Conservation (phyloP, 2,329 filamentous ascomycete genomes). For the Aspergillus pseudonomiae region DNA sequence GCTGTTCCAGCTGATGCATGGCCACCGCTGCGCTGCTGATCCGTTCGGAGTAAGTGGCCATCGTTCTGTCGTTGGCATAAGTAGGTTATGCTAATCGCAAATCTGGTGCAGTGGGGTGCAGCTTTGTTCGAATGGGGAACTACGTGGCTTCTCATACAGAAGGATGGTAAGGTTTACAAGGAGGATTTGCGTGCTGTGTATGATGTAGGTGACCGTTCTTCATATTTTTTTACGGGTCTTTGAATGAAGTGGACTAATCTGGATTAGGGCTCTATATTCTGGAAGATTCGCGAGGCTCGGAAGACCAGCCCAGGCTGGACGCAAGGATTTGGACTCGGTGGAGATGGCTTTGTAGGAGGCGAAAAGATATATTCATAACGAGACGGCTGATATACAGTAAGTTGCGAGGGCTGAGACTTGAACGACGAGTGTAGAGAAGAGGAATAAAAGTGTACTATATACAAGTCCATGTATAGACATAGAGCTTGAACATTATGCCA, state of each 20-base stretch:
- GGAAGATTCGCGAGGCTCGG: neutral
- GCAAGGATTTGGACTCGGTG: neutral
- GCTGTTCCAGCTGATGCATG: neutral
- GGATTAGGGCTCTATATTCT: neutral
- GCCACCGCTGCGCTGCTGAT: neutral
- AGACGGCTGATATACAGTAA: no score
- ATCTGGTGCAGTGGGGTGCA: slow-evolving; percentile 39
- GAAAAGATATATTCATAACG: neutral
- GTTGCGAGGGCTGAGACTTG: no score
- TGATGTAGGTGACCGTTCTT: slow-evolving; percentile 39
- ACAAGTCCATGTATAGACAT: no score
- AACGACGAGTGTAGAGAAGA: no score
- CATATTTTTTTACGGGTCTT: neutral
- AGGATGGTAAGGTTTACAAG: slow-evolving; percentile 32
- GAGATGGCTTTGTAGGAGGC: neutral
- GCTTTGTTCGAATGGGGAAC: slow-evolving; percentile 48
- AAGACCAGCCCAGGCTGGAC: neutral
- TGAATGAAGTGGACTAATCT: neutral
- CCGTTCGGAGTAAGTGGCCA: neutral
- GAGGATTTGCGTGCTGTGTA: slow-evolving; percentile 32
- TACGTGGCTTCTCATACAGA: slow-evolving; percentile 35
- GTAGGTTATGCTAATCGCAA: neutral
- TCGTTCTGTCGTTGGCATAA: no score
- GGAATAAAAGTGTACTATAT: no score
- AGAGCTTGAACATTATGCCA: no score